Percentiles rank a stretch among this genome's conserved stretches.
phyloP scores from a whole-genome alignment of 176 grass and related monocot genomes.

The Luzula sylvatica region DNA sequence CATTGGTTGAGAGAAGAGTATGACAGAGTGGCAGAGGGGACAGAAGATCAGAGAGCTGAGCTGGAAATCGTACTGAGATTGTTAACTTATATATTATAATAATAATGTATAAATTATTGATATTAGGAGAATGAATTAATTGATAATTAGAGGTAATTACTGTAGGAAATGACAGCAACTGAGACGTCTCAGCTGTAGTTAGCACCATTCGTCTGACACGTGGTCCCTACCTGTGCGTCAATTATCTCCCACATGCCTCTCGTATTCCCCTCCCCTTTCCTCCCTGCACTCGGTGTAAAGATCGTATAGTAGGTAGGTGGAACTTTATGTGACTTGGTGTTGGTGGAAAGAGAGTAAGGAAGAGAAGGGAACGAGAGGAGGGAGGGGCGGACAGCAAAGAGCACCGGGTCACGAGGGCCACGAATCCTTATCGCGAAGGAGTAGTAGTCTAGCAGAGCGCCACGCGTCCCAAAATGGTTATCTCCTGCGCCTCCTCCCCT shows the following conservation, averaged over 20 bases:
- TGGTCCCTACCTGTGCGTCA: constrained; percentile 20
- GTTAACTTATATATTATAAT: background rate
- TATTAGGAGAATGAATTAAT: background rate
- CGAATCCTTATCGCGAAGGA: constrained; percentile 33
- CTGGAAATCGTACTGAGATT: constrained; percentile 24
- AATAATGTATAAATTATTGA: too few species aligned
- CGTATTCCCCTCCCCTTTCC: background rate
- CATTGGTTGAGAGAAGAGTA: too few species aligned
- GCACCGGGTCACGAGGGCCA: constrained; percentile 36
- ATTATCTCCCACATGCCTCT: constrained; percentile 2
- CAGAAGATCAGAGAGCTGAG: constrained; percentile 22
- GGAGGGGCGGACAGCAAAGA: constrained; percentile 9
- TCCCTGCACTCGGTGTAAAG: background rate
- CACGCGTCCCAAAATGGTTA: constrained; percentile 44
- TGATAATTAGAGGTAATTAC: constrained; percentile 18
- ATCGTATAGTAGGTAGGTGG: background rate
- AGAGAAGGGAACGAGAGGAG: background rate
- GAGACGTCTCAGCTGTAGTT: constrained; percentile 26
- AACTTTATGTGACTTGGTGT: background rate
- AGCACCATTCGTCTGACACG: constrained; percentile 26
- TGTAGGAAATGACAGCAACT: constrained; percentile 24
- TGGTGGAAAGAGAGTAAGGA: background rate
- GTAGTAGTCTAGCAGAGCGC: background rate
- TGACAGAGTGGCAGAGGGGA: constrained; percentile 1
- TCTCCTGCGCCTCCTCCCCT: constrained; percentile 25